These are phyloP conservation scores for Russula olivacea DNA, from an alignment of 768 basidiomycete genomes.

Conservation along the genomic window DNA sequence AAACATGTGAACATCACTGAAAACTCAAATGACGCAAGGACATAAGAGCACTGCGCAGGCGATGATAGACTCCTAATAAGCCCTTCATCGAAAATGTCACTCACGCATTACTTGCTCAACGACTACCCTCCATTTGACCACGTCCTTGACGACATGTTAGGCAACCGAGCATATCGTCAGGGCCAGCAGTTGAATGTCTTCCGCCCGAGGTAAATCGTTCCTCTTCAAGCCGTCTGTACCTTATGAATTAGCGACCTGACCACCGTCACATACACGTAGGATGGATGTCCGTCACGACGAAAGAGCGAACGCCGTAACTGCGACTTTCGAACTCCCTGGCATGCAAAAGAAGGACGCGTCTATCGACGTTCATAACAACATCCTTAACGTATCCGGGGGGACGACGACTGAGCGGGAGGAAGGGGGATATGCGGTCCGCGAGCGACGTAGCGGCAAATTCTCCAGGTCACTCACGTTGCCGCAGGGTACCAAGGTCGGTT, in stretches of 20 bases:
- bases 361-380: slow-evolving; percentile 47
- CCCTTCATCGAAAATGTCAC: slow-evolving; percentile 27
- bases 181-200: slow-evolving; percentile 12
- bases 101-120: slow-evolving; percentile 38
- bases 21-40: neutral
- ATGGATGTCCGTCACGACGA: slow-evolving; percentile 51
- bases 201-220: slow-evolving; percentile 16
- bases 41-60: neutral
- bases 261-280: slow-evolving; percentile 32
- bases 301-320: slow-evolving; percentile 45
- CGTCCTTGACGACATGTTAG: slow-evolving; percentile 39
- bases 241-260: neutral
- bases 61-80: neutral
- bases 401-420: slow-evolving; percentile 35
- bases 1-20: neutral
- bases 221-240: neutral
- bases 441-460: slow-evolving; percentile 31
- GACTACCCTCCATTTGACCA: slow-evolving; percentile 38
- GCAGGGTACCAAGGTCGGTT: slow-evolving; percentile 24
- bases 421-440: slow-evolving; percentile 33
- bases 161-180: slow-evolving; percentile 23
- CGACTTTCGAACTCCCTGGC: slow-evolving; percentile 55
- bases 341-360: slow-evolving; percentile 44
- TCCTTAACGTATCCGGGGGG: slow-evolving; percentile 50
- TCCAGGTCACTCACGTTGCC: slow-evolving; percentile 28